Conservation (phyloP, 495 filamentous ascomycete species). For the Sordaria brevicollis region DNA sequence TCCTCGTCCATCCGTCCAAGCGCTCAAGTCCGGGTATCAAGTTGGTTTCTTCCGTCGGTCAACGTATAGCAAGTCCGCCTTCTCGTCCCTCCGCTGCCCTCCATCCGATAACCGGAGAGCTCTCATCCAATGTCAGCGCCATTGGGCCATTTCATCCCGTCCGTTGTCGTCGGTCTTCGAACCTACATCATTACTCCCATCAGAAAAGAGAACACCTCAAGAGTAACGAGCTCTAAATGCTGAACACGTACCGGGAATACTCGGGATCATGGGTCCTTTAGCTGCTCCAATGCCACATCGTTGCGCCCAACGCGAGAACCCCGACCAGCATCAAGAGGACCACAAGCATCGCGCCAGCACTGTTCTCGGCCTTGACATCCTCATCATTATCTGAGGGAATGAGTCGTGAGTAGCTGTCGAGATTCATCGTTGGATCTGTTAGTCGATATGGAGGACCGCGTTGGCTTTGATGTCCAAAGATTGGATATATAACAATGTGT, state of each 20-base stretch:
- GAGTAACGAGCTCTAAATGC: no score
- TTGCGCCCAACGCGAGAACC: neutral
- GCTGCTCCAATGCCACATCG: neutral
- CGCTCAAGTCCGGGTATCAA: neutral
- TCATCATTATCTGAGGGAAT: slow-evolving; percentile 16
- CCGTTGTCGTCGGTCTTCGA: neutral
- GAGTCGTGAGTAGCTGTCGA: slow-evolving; percentile 16
- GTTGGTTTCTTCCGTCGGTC: neutral
- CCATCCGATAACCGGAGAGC: neutral
- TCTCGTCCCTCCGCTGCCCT: neutral
- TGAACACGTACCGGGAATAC: neutral
- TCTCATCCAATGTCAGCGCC: neutral
- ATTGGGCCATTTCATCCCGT: neutral
- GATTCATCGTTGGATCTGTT: slow-evolving; percentile 14
- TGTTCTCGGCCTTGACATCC: neutral
- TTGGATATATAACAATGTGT: neutral
- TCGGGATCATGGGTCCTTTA: neutral
- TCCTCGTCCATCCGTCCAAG: neutral
- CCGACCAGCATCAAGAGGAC: slow-evolving; percentile 1
- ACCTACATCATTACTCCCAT: neutral
- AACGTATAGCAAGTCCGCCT: neutral
- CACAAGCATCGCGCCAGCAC: neutral
- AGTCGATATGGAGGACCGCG: neutral
- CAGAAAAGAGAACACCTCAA: no score
- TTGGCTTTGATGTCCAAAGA: no score